phyloP scores from a whole-genome alignment of 1,284 basidiomycete genomes.

The Naganishia sp. region DNA sequence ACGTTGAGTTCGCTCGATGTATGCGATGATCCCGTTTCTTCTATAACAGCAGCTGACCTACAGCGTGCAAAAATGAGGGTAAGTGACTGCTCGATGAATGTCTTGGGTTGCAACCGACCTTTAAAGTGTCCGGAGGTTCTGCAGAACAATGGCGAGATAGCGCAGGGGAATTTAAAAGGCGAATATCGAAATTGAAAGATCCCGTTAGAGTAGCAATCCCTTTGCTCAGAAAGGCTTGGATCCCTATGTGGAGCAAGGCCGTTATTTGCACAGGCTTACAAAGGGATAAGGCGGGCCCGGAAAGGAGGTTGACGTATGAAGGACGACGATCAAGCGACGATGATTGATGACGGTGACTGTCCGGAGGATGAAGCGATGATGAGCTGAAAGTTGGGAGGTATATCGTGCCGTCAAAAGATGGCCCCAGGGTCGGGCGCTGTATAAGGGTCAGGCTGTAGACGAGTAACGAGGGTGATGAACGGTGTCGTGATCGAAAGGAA shows the following conservation, averaged over 20 bases:
- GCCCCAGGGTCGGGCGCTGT: slow-evolving; percentile 4
- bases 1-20: background rate
- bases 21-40: background rate
- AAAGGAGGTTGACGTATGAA: background rate
- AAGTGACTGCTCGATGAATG: background rate
- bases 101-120: background rate
- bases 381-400: too few relatives aligned
- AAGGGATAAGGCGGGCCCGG: background rate
- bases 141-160: slow-evolving; percentile 6
- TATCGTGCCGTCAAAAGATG: slow-evolving; percentile 30
- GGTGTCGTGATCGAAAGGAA: slow-evolving; percentile 25
- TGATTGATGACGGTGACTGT: background rate
- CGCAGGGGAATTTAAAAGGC: background rate
- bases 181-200: background rate
- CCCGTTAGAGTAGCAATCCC: background rate
- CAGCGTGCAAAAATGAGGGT: background rate
- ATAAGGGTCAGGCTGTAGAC: slow-evolving; percentile 33
- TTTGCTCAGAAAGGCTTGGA: background rate
- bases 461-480: slow-evolving; percentile 34
- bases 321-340: background rate
- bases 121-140: background rate
- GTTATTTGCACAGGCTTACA: background rate
- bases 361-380: slow-evolving; percentile 37
- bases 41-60: background rate
- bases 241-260: background rate